phyloP scores from a whole-genome alignment of 148 eudicot species.

The Diospyros kaki region DNA sequence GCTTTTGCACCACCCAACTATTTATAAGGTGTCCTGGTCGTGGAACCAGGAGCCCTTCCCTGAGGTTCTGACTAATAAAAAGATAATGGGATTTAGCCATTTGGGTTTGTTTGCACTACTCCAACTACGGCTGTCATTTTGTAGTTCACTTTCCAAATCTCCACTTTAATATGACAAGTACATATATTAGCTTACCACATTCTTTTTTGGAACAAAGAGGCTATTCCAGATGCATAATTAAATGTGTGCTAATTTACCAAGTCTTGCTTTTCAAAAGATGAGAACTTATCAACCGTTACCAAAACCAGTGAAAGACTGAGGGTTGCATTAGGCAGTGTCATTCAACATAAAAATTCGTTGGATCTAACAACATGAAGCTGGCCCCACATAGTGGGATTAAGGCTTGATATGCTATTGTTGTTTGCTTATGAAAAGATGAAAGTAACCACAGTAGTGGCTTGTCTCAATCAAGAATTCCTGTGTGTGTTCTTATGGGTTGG shows the following conservation, averaged over 20 bases:
- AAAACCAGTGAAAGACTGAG: no score
- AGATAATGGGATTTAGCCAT: background rate
- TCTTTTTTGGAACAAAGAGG: no score
- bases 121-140: background rate
- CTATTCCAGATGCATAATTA: no score
- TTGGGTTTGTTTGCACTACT: background rate
- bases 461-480: background rate
- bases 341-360: no score
- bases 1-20: background rate
- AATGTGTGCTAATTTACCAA: background rate
- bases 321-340: no score
- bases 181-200: background rate
- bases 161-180: background rate
- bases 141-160: background rate
- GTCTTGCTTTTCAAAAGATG: background rate
- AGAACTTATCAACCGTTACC: no score
- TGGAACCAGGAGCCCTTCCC: background rate
- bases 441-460: background rate
- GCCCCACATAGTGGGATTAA: no score
- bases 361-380: no score
- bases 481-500: background rate
- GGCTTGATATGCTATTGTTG: no score
- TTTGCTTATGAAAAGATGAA: no score
- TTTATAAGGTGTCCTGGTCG: background rate
- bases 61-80: background rate